phyloP scores from a whole-genome alignment of 345 rosid species.

The Crucihimalaya himalaica region DNA sequence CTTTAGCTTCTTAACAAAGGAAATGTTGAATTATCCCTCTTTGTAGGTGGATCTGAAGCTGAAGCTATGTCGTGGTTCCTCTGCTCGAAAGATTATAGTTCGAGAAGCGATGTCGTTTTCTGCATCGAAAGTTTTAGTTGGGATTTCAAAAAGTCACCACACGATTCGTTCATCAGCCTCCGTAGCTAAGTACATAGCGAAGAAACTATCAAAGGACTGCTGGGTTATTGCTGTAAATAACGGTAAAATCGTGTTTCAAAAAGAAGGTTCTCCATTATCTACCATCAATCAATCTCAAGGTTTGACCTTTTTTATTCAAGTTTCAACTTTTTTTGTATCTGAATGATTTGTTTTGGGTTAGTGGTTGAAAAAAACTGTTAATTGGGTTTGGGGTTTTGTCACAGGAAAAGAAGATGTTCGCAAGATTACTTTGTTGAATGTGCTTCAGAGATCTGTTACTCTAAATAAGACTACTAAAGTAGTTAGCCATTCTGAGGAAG shows the following conservation, averaged over 20 bases:
- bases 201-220: constrained; percentile 58
- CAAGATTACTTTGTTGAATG: constrained; percentile 52
- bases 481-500: constrained; percentile 35
- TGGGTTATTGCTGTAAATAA: constrained; percentile 72
- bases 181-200: constrained; percentile 84
- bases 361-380: background rate
- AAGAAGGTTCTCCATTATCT: constrained; percentile 54
- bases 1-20: background rate
- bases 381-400: background rate
- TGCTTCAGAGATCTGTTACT: constrained; percentile 58
- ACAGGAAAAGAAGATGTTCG: constrained; percentile 56
- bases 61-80: constrained; percentile 80
- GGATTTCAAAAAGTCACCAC: constrained; percentile 52
- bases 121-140: constrained; percentile 71
- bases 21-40: constrained; percentile 20
- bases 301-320: constrained; percentile 23
- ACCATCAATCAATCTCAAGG: constrained; percentile 47
- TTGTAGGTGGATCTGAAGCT: constrained; percentile 92
- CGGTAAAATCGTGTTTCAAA: constrained; percentile 71
- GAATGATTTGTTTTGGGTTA: background rate
- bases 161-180: constrained; percentile 63
- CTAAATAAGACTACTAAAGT: constrained; percentile 52
- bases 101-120: constrained; percentile 69
- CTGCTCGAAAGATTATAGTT: constrained; percentile 63
- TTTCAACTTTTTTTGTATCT: background rate